Base-by-base conservation (phyloP, 2,329 filamentous ascomycete species). In the Ustulina deusta region DNA sequence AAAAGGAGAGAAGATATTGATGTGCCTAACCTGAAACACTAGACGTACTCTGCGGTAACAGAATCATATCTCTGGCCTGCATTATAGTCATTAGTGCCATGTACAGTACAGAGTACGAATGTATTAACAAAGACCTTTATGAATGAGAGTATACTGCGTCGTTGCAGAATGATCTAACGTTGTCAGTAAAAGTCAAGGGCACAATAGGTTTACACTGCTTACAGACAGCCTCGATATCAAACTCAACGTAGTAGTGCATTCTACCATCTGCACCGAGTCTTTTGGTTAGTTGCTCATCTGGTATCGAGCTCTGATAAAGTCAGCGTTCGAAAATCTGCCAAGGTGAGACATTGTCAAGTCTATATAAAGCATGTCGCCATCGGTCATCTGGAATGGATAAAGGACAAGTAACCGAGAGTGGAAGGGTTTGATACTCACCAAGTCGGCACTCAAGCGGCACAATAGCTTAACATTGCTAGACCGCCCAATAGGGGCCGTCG, bases 31-130 rank as follows among this genome's bases (percentile, higher is more conserved):
- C 27, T 17, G 2, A 7, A 32, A 5, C 17, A 6, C 20, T 66
- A 83, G 58, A 82, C 81, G 63, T 82, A 83, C 64, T 83, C 82
- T 36, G 80, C 80, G 22, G 78, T 81, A 29, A 83, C 80, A 0
- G 80, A 79, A 57, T 79, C 77, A 68, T 83, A 83, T 63, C 81
- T 74, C 60, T 79, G 76, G 59, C 76, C 80, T 82, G 46, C 15
- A 10, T 51, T 29, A 20, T 10, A n/a, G n/a, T 27, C 2, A 65
- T 77, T 66, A 79, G 73, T 32, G 58, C 3, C 22, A 9, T 22
- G 10, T 20, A 20, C 29, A 36, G 2, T 36, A 36, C 13, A 27
- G 17, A 4, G 5, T 2, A 6, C 25, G 25, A 2, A 22, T 36
- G 34, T 9, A 36, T 46, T 17, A 20, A 25, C 7, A 20, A 46